Conservation (phyloP, 2,329 filamentous ascomycete species). For the Tolypocladium tropicale region DNA sequence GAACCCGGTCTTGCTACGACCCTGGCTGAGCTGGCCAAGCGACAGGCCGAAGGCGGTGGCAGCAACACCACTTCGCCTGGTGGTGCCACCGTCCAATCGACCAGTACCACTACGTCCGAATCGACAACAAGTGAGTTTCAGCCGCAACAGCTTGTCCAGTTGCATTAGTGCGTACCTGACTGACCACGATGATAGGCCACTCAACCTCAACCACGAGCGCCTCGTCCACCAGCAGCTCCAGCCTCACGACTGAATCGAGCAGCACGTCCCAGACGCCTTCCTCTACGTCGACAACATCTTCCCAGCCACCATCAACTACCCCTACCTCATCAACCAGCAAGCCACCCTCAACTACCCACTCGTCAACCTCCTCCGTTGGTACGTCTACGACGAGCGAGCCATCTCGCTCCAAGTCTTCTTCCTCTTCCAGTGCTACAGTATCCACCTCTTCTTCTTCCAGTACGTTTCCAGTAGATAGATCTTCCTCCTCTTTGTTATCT, state of each 20-base stretch:
- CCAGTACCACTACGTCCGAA: not conserved
- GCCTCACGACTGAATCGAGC: not conserved
- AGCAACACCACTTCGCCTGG: conserved; percentile 13
- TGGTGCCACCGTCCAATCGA: conserved; percentile 1
- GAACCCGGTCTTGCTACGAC: conserved; percentile 52
- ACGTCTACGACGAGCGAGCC: conserved; percentile 16
- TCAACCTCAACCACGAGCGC: not conserved
- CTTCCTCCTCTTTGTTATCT: conserved; percentile 9
- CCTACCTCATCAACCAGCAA: conserved; percentile 1
- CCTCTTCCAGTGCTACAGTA: conserved; percentile 15
- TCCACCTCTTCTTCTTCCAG: conserved; percentile 20
- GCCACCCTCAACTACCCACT: conserved; percentile 1
- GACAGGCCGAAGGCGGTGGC: conserved; percentile 33
- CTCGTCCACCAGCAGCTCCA: conserved; percentile 5
- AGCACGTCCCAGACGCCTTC: conserved; percentile 4
- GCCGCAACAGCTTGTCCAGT: not conserved
- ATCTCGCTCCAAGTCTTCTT: conserved; percentile 19
- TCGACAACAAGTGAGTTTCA: not conserved
- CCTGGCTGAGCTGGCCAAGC: conserved; percentile 54
- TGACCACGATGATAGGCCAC: not conserved
- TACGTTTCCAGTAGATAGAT: conserved; percentile 19
- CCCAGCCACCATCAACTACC: conserved; percentile 5
- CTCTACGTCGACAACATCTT: conserved; percentile 2
- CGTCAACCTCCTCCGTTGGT: conserved; percentile 11
- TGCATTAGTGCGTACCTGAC: not conserved